Base-by-base conservation (phyloP, 2,329 filamentous ascomycete genomes). In the Lecanicillium sp. region DNA sequence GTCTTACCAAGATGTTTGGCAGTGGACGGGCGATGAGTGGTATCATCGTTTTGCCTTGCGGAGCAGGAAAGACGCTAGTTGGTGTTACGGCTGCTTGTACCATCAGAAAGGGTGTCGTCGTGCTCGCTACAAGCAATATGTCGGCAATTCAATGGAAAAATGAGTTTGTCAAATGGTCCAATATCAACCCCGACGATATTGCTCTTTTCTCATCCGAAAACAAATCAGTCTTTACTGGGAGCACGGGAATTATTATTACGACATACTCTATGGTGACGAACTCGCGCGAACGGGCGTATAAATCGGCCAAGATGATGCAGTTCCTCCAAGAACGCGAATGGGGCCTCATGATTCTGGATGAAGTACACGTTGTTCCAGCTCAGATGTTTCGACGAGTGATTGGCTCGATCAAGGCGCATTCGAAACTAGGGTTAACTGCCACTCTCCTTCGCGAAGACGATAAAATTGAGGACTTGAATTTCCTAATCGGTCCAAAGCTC, bases 1-100 rank as follows among this genome's bases (percentile, higher is more conserved):
- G 88, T 49, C 70, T 98, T 11, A 94, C 86, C 67, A 98, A 98
- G 62, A 96, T 98, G 92, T 98, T 98, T 58, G 90, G 92, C 56
- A 98, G 98, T 55, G 90, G 90, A 36, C 83, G 92, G 60, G 90
- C 90, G 13, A 92, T 95, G 65, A 95, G 88, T 60, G 92, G 92
- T 41, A 94, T 98, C 49, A 98, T 98, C 43, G 92, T 98, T 40
- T 64, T 98, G 50, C 92, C 92, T 16, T 98, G 92, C 57, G 92
- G 92, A 49, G 92, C 92, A 15, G 92, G 92, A 43, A 98, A 98
- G 67, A 98, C 92, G 2, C 67, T 98, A 29, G 92, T 98, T 13
- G 92, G 92, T 14, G 95, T 98, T 50, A 96, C 92, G 15, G 92
- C 92, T 31, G 92, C 88, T 17, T 96, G 90, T 62, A 96, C 92